A percentile compares a stretch with the other conserved stretches of the same genome.
Conservation (phyloP, 176 grass and related monocot species). For the Dendrocalamus sinicus region DNA sequence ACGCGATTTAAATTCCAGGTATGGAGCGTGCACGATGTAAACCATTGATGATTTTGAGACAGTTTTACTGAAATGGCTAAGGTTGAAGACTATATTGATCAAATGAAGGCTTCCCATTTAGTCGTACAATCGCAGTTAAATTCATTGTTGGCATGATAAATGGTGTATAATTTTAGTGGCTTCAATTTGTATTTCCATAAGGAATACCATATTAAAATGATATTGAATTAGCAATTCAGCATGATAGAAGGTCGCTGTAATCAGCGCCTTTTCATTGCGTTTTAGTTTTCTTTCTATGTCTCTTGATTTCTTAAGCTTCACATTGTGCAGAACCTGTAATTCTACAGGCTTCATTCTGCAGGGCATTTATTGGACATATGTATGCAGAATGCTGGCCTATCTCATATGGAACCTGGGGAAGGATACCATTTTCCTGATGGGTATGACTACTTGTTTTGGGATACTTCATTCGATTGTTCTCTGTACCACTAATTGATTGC, state of each 20-base stretch:
- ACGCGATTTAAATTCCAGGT: conserved; percentile 83
- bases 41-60: not conserved
- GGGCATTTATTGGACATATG: conserved; percentile 94
- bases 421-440: conserved; percentile 88
- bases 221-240: not conserved
- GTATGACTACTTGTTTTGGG: conserved; percentile 41
- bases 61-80: not conserved
- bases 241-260: not conserved
- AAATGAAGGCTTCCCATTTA: not conserved
- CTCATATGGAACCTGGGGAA: conserved; percentile 73
- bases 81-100: not conserved
- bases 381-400: conserved; percentile 54
- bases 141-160: not conserved
- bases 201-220: not conserved
- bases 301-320: not conserved
- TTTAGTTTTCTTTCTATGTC: not conserved
- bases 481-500: no score
- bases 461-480: not conserved
- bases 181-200: conserved; percentile 10
- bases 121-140: not conserved
- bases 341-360: conserved; percentile 84
- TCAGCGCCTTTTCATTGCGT: not conserved
- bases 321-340: not conserved
- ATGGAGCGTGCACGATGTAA: not conserved
- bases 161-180: not conserved